A percentile compares a stretch with the other conserved stretches of the same genome.
These are phyloP conservation scores for Prunus fruticosa DNA, from an alignment of 306 rosid species.

Conservation along the genomic window DNA sequence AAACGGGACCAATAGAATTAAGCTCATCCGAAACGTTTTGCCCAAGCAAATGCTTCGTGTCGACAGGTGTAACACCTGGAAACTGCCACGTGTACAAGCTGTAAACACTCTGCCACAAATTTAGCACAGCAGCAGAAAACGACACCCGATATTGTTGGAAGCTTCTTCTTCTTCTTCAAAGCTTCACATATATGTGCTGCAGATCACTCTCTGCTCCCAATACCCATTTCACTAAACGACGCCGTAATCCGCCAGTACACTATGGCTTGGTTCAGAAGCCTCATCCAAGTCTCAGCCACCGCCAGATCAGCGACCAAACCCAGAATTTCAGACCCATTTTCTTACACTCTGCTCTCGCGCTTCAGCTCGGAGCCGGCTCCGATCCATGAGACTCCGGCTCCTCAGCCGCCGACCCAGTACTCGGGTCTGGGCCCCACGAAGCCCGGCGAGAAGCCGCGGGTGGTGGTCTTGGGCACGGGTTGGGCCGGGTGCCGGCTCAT, in stretches of 20 bases:
- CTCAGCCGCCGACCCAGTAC: constrained; percentile 14
- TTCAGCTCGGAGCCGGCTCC: constrained; percentile 36
- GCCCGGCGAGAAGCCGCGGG: constrained; percentile 79
- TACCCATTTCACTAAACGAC: background rate
- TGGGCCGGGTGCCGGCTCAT: constrained; percentile 93
- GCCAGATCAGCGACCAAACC: constrained; percentile 27
- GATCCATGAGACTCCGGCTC: constrained; percentile 12
- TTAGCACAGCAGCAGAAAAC: background rate
- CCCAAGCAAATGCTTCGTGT: background rate
- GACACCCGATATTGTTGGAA: constrained; percentile 9
- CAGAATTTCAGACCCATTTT: constrained; percentile 33
- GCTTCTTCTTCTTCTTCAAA: background rate
- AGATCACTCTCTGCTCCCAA: background rate
- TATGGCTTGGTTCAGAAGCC: constrained; percentile 67
- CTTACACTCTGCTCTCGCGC: constrained; percentile 28
- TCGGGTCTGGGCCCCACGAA: constrained; percentile 53
- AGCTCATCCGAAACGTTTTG: background rate
- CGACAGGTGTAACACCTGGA: background rate
- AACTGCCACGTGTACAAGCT: background rate
- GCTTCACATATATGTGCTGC: background rate
- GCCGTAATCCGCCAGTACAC: background rate
- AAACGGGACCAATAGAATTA: background rate
- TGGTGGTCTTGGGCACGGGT: constrained; percentile 85
- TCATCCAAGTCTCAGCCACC: constrained; percentile 39
- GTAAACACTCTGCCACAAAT: background rate